A percentile compares a stretch with the other conserved stretches of the same genome.
phyloP scores from a whole-genome alignment of 495 filamentous ascomycete species.

The Penicillium roqueforti region DNA sequence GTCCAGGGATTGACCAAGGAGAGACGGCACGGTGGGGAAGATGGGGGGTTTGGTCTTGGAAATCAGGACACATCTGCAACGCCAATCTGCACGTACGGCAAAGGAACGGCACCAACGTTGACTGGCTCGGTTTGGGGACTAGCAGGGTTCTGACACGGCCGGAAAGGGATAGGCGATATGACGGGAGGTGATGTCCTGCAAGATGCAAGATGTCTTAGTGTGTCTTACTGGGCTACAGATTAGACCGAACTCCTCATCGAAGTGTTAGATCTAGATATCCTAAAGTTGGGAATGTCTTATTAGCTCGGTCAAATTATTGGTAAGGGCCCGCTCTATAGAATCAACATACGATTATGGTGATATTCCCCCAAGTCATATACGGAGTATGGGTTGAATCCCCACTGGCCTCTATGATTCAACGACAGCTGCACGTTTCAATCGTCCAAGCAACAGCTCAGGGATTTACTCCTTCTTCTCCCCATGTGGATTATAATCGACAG shows the following conservation, averaged over 20 bases:
- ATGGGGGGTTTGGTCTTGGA: not conserved
- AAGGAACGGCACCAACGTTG: not conserved
- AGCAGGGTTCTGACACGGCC: slow-evolving; percentile 3
- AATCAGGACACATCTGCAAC: slow-evolving; percentile 2
- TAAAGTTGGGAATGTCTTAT: slow-evolving; percentile 4
- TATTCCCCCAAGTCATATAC: not conserved
- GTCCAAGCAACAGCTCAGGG: too few relatives aligned
- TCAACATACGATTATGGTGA: not conserved
- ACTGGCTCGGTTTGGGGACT: not conserved
- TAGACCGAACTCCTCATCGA: slow-evolving; percentile 27
- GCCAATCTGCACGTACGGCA: not conserved
- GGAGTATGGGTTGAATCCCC: too few relatives aligned
- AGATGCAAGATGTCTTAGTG: slow-evolving; percentile 2
- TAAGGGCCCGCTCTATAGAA: slow-evolving; percentile 12
- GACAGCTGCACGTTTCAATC: too few relatives aligned
- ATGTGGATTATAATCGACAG: not conserved
- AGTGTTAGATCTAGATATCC: slow-evolving; percentile 20
- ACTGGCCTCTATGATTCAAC: too few relatives aligned
- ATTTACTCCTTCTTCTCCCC: too few relatives aligned
- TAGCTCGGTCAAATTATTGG: slow-evolving; percentile 13
- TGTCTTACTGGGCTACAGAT: not conserved
- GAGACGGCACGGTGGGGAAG: not conserved
- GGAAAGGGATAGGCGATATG: slow-evolving; percentile 6
- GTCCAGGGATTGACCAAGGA: not conserved
- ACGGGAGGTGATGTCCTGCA: slow-evolving; percentile 3